Evolutionary conservation across 495 filamentous ascomycete genomes (phyloP).

Genomic region (Cryomyces antarcticus): DNA sequence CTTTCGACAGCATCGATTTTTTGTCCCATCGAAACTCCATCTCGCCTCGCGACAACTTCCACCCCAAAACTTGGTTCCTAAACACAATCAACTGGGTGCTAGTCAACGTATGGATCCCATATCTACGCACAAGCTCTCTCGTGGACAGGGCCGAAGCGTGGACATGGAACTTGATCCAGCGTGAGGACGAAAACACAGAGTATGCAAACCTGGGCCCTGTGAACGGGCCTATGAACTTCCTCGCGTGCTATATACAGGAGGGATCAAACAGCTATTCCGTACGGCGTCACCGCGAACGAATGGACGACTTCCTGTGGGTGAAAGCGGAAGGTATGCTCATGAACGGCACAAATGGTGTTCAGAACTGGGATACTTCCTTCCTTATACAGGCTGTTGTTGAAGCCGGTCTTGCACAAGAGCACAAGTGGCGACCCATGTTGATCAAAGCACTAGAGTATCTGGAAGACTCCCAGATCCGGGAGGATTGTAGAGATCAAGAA

Average conservation of each 20-base stretch:
- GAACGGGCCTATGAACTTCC: constrained; percentile 68
- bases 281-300: constrained; percentile 53
- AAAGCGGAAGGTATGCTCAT: constrained; percentile 80
- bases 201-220: constrained; percentile 77
- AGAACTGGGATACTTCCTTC: constrained; percentile 91
- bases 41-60: constrained; percentile 63
- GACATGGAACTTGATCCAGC: constrained; percentile 56
- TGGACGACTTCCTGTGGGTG: constrained; percentile 81
- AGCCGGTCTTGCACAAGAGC: constrained; percentile 55
- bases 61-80: constrained; percentile 73
- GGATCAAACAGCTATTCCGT: constrained; percentile 62
- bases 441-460: constrained; percentile 68
- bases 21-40: constrained; percentile 63
- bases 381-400: constrained; percentile 62
- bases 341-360: constrained; percentile 93
- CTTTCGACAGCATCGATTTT: constrained; percentile 64
- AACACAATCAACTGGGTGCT: constrained; percentile 55
- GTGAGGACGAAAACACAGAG: constrained; percentile 81
- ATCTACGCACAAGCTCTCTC: constrained; percentile 37
- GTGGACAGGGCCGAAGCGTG: constrained; percentile 50
- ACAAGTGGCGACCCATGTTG: constrained; percentile 68
- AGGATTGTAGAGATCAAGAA: constrained; percentile 58
- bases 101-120: constrained; percentile 59
- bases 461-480: constrained; percentile 77
- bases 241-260: constrained; percentile 66